Evolutionary conservation across 176 grass and related monocot genomes (phyloP).

Genomic region (Ampelocalamus luodianensis): DNA sequence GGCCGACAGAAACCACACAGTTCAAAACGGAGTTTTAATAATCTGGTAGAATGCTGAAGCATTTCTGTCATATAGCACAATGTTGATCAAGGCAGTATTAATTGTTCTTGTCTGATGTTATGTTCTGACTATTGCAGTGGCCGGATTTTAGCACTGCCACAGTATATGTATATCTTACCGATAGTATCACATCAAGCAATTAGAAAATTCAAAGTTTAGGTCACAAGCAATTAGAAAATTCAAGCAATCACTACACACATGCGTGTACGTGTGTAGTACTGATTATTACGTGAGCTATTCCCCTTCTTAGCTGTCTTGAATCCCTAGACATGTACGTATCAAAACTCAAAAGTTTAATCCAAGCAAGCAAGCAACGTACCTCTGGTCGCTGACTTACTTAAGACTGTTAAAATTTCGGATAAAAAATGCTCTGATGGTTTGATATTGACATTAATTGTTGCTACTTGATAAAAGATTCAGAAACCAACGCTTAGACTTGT

Average conservation of each 20-base stretch:
- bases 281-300: not conserved
- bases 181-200: conserved; percentile 13
- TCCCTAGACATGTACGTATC: conserved; percentile 29
- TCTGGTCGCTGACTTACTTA: conserved; percentile 8
- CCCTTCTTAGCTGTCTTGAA: conserved; percentile 31
- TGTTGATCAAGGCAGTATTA: not conserved
- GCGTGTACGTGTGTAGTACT: conserved; percentile 20
- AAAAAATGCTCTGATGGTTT: not conserved
- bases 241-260: not conserved
- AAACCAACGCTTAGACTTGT: not conserved
- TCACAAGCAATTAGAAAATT: not conserved
- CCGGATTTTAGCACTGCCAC: not conserved
- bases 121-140: conserved; percentile 33
- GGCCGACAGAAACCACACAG: not conserved
- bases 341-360: conserved; percentile 5
- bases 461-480: conserved; percentile 1
- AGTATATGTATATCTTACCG: not conserved
- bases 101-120: not conserved
- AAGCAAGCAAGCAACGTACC: conserved; percentile 12
- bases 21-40: not conserved
- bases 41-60: not conserved
- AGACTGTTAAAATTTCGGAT: not conserved
- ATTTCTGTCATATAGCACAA: not conserved
- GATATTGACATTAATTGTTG: not conserved
- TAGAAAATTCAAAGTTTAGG: not conserved